Base-by-base conservation (phyloP, 352 stramenopile species). In the Globisporangium apiculatum region DNA sequence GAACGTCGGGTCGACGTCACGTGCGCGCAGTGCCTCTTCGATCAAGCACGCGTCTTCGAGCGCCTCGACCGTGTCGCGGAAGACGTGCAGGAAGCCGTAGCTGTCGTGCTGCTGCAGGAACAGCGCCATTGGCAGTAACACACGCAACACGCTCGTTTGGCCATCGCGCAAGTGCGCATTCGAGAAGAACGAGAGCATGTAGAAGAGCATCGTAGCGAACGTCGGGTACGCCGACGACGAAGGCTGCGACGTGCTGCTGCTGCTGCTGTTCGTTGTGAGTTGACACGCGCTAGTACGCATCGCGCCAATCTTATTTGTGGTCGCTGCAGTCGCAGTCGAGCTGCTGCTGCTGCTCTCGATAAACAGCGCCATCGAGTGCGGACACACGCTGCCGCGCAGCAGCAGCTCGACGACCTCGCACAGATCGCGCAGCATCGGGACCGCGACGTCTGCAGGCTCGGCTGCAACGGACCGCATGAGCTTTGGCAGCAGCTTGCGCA, bases 151-250 rank as follows among this genome's bases (percentile, higher is more conserved):
- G 42, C 72, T 76, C 51, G 56, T 41, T 42, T 87, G 78, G 1
- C 75, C 66, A 7, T 70, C 55, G 12, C 48, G 55, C 4, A 87
- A 62, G 35, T 41, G 60, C 15, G 67, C 52, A 35, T 79, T 86
- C 3, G 70, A 79, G 53, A 78, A 87, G 46, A 90, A 90, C 11
- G 75, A 82, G 7, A 90, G 53, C 75, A 90, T 83, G 49, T 88
- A 87, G 43, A 90, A 83, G 31, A 88, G 60, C 69, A 90, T 86
- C 7, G 70, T 87, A 17, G 68, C 75, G 41, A 85, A 67, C 3
- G 70, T 79, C 10, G 73, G 64, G 51, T 78, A 84, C 14, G 72
- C 76, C 15, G 70, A 64, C 0, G 65, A 42, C 37, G 52, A 40
- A 37, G 49, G 43, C 17, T n/a, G 45, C 51, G 14, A 11, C 45